Evolutionary conservation across 2,329 filamentous ascomycete species (phyloP), one percentile per base, ranked within the genome.

Genomic region (Cercospora sp.): DNA sequence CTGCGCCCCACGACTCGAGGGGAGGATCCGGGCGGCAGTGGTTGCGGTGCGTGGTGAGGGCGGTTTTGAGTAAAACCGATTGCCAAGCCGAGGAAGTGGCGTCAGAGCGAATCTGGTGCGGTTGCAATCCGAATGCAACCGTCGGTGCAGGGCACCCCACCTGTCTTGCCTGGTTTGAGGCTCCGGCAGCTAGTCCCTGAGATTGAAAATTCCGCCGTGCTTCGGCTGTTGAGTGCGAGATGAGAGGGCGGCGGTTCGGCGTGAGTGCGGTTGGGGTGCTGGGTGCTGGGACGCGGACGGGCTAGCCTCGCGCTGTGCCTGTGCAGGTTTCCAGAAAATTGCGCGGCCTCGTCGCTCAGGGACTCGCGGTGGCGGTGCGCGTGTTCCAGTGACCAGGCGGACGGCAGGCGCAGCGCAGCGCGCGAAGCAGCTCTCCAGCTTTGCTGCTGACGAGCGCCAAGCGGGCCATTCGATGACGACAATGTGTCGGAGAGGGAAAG

Each of bases 381-480:
- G 53, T 18, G 53, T 58, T 58, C 53, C 53, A 58, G 53, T 18
- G 30, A 58, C 53, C 53, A 34, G 51, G 40, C 53, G 53, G 53
- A 57, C 13, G 24, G 24, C 34, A 40, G 34, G 34, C 34, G 34
- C 34, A 40, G 34, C 34, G 34, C 51, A 55, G 51, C 51, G 51
- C 51, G 51, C 53, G 53, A 30, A 24, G 16, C 53, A 58, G 24
- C 28, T 34, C 34, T 40, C 59, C 59, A 28, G 59, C 32, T 16
- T 61, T 40, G 12, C 3, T 61, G 62, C 49, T 59, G 37, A 68
- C 70, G 65, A 55, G 61, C 21, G 66, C 66, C 66, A 65, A 68
- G 66, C 18, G 32, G 67, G 37, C 45, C 24, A 66, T 64, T 69
- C 66, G 67, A 63, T 66, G 65, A 63, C 64, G 71, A 63, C 64